These are phyloP conservation scores for Wolfiporia cocos DNA, from an alignment of 1,284 basidiomycete genomes.

Conservation along the genomic window DNA sequence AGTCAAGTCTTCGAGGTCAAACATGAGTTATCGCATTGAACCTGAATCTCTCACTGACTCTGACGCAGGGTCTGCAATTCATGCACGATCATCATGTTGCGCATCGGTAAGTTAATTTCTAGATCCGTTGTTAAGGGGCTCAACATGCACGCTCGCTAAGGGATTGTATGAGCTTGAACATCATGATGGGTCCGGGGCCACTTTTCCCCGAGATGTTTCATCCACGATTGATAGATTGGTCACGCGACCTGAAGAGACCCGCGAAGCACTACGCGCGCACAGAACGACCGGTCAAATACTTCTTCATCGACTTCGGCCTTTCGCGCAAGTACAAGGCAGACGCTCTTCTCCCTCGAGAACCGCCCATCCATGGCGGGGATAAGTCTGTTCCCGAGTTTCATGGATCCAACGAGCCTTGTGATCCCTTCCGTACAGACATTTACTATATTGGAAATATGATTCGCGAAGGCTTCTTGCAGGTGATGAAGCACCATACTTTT, in stretches of 20 bases:
- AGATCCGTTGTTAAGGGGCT: neutral
- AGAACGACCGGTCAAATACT: slow-evolving; percentile 22
- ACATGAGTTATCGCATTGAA: slow-evolving; percentile 19
- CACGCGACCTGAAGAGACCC: slow-evolving; percentile 10
- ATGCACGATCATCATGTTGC: slow-evolving; percentile 17
- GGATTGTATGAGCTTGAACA: slow-evolving; percentile 29
- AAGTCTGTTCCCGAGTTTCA: slow-evolving; percentile 14
- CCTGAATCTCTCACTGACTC: slow-evolving; percentile 4
- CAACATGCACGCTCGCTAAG: slow-evolving; percentile 18
- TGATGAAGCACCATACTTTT: no score
- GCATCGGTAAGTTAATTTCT: slow-evolving; percentile 13
- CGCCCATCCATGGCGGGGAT: slow-evolving; percentile 13
- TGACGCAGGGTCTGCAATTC: slow-evolving; percentile 17
- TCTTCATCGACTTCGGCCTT: slow-evolving; percentile 28
- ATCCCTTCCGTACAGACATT: slow-evolving; percentile 24
- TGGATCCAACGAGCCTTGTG: slow-evolving; percentile 5
- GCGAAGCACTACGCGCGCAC: slow-evolving; percentile 23
- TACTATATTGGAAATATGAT: slow-evolving; percentile 25
- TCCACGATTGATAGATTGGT: slow-evolving; percentile 9
- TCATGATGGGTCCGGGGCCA: slow-evolving; percentile 29
- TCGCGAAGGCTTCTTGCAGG: slow-evolving; percentile 21
- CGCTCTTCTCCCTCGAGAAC: slow-evolving; percentile 10
- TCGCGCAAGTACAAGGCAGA: slow-evolving; percentile 17
- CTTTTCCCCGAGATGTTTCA: slow-evolving; percentile 23
- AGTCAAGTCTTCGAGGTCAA: slow-evolving; percentile 23